phyloP scores from a whole-genome alignment of 164 flowering plant genomes.

The Umbilicus rupestris region DNA sequence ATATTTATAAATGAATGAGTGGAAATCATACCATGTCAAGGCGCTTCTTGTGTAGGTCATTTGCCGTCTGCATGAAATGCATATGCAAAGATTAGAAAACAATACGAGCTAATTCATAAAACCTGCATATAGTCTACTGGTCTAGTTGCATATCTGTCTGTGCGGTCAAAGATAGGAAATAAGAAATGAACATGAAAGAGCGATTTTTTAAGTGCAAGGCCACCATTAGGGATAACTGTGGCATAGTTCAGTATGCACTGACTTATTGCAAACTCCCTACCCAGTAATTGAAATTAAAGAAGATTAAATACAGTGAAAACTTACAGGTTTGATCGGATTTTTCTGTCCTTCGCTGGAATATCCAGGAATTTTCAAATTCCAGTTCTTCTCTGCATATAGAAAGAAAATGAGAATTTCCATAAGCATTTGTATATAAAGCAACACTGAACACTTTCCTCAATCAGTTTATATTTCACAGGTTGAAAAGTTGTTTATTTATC shows the following conservation, averaged over 20 bases:
- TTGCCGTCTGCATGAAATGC: slow-evolving; percentile 5
- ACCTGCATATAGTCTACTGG: too few species aligned
- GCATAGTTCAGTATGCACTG: neutral
- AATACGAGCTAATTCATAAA: too few species aligned
- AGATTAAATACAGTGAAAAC: slow-evolving; percentile 14
- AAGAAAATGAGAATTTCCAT: neutral
- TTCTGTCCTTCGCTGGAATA: slow-evolving; percentile 70
- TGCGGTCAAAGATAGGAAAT: too few species aligned
- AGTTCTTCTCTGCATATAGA: slow-evolving; percentile 68
- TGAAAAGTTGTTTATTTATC: neutral
- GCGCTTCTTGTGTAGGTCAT: slow-evolving; percentile 11
- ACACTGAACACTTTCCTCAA: neutral
- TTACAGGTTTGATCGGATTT: slow-evolving; percentile 42
- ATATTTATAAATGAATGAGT: neutral
- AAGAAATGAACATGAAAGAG: too few species aligned
- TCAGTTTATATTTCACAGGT: neutral
- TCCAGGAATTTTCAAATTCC: slow-evolving; percentile 77
- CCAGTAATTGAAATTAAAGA: neutral
- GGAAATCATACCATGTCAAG: slow-evolving; percentile 7
- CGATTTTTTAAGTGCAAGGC: too few species aligned
- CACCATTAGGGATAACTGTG: too few species aligned
- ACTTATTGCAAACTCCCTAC: too few species aligned
- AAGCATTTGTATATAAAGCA: neutral
- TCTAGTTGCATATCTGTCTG: too few species aligned
- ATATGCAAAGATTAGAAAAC: neutral